phyloP scores from a whole-genome alignment of 257 asterid genomes.

The Nicotiana sylvestris region DNA sequence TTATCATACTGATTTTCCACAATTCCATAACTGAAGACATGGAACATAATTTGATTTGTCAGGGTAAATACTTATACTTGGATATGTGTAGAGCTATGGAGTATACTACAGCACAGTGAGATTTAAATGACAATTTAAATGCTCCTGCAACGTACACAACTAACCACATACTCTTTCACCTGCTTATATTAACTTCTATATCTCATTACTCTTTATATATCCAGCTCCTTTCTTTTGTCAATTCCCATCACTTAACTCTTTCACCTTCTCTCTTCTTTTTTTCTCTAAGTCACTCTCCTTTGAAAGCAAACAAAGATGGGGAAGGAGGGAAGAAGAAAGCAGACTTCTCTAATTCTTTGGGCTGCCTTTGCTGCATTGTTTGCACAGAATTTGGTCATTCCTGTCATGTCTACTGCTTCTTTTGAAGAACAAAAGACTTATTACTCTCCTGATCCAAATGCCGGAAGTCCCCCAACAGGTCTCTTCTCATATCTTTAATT shows the following conservation, averaged over 20 bases:
- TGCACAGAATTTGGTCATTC: slow-evolving; percentile 39
- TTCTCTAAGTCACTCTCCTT: background rate
- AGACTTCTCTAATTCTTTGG: slow-evolving; percentile 37
- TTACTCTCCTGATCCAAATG: slow-evolving; percentile 49
- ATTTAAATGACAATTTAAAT: slow-evolving; percentile 44
- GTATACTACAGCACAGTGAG: slow-evolving; percentile 11
- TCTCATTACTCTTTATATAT: slow-evolving; percentile 24
- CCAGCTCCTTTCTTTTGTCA: slow-evolving; percentile 14
- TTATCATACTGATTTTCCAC: background rate
- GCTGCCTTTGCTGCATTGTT: slow-evolving; percentile 42
- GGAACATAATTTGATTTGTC: slow-evolving; percentile 1
- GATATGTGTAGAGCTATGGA: background rate
- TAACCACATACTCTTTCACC: slow-evolving; percentile 70
- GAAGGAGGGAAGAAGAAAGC: slow-evolving; percentile 40
- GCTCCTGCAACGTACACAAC: slow-evolving; percentile 55
- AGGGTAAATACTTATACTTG: background rate
- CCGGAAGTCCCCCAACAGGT: slow-evolving; percentile 52
- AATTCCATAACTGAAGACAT: background rate
- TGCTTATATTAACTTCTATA: slow-evolving; percentile 57
- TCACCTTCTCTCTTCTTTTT: background rate
- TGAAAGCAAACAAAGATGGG: slow-evolving; percentile 15
- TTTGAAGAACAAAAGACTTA: slow-evolving; percentile 58
- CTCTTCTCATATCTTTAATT: background rate
- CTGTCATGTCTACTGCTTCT: slow-evolving; percentile 29
- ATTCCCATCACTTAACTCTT: slow-evolving; percentile 16